A percentile compares a stretch with the other conserved stretches of the same genome.
These are phyloP conservation scores for Arachis monticola DNA, from an alignment of 331 rosid genomes.

Conservation along the genomic window DNA sequence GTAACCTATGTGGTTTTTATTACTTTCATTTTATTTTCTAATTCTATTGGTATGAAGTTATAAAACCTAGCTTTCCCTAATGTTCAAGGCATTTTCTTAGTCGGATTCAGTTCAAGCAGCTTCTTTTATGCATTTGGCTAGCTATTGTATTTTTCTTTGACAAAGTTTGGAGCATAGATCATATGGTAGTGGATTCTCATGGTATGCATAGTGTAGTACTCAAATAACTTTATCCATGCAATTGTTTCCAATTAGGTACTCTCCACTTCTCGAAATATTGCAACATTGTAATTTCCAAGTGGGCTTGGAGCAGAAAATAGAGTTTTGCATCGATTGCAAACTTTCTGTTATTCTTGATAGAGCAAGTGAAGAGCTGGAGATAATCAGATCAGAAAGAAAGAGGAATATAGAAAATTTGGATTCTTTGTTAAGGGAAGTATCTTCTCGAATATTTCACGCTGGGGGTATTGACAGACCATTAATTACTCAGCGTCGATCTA, in stretches of 20 bases:
- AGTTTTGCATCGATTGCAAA: conserved; percentile 77
- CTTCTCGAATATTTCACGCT: conserved; percentile 67
- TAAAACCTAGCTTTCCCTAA: conserved; percentile 6
- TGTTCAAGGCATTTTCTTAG: conserved; percentile 25
- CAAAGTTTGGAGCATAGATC: conserved; percentile 47
- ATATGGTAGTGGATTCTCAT: conserved; percentile 50
- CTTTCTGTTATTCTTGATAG: conserved; percentile 69
- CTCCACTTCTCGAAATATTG: conserved; percentile 75
- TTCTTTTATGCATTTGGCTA: conserved; percentile 47
- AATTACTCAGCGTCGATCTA: conserved; percentile 77
- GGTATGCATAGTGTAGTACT: conserved; percentile 24
- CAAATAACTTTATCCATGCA: conserved; percentile 31
- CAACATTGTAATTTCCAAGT: conserved; percentile 69
- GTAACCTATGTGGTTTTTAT: conserved; percentile 15
- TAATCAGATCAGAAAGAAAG: conserved; percentile 84
- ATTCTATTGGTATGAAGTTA: conserved; percentile 9
- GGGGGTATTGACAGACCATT: conserved; percentile 86
- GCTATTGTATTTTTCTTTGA: conserved; percentile 47
- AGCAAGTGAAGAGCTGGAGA: conserved; percentile 93
- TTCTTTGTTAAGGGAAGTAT: conserved; percentile 72
- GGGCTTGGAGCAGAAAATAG: conserved; percentile 69
- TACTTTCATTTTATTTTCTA: conserved; percentile 11
- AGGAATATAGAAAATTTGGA: conserved; percentile 74
- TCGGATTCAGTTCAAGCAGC: conserved; percentile 37
- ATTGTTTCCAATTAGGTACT: conserved; percentile 68